Evolutionary conservation across 2,329 filamentous ascomycete species (phyloP).

Genomic region (Ascochyta clinopodiicola): DNA sequence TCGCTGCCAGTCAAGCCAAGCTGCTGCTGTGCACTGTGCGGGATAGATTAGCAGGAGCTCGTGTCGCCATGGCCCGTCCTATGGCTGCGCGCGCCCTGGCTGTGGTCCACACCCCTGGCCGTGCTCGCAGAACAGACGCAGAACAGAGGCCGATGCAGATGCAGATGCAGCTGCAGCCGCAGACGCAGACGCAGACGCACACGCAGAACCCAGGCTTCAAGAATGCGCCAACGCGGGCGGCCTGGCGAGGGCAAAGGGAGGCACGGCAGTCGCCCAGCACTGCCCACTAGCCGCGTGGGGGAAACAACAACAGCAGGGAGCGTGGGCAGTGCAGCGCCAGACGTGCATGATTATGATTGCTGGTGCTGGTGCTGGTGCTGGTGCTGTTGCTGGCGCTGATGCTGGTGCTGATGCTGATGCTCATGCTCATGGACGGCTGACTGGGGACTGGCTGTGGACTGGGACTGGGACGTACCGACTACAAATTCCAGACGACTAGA

Average conservation of each 20-base stretch:
- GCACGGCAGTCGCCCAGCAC: background rate
- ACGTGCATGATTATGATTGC: background rate
- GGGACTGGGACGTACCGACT: background rate
- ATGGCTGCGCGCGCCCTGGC: background rate
- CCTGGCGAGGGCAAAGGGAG: background rate
- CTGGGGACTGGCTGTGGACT: background rate
- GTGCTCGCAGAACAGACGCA: background rate
- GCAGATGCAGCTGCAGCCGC: too few relatives aligned
- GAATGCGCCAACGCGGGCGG: background rate
- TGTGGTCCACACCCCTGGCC: background rate
- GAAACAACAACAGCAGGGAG: background rate
- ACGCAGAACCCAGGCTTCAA: background rate
- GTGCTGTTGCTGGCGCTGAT: too few relatives aligned
- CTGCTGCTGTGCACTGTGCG: conserved; percentile 16
- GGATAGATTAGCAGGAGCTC: conserved; percentile 21
- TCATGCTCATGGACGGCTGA: background rate
- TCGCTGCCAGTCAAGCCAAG: background rate
- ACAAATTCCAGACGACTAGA: conserved; percentile 2
- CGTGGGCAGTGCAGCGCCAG: conserved; percentile 25
- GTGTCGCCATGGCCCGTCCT: conserved; percentile 5
- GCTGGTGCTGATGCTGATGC: too few relatives aligned
- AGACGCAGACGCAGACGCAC: too few relatives aligned
- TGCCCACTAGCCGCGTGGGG: conserved; percentile 24
- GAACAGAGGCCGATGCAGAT: too few relatives aligned
- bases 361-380: too few relatives aligned